These are phyloP conservation scores for Chrysanthemum makinoi DNA, from an alignment of 129 eudicot genomes.

Conservation along the genomic window DNA sequence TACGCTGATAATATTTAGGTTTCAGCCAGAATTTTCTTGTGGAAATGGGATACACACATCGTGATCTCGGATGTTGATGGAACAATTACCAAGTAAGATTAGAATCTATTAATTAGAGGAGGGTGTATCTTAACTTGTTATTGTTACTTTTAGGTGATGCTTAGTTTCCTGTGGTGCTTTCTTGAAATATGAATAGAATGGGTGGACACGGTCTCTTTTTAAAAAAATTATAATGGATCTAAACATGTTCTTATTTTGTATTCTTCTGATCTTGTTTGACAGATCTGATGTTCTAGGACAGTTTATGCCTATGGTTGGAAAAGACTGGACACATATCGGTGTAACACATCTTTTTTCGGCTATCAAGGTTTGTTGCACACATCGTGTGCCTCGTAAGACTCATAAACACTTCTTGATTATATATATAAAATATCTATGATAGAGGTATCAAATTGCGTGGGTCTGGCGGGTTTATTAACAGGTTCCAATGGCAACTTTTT, in stretches of 20 bases:
- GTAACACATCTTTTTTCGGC: slow-evolving; percentile 96
- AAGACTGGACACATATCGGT: slow-evolving; percentile 98
- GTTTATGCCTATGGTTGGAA: slow-evolving; percentile 97
- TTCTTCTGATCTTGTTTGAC: slow-evolving; percentile 23
- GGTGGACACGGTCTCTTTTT: neutral
- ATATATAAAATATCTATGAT: too few species aligned
- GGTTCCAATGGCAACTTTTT: neutral
- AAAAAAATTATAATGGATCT: neutral
- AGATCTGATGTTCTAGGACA: slow-evolving; percentile 99
- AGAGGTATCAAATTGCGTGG: neutral
- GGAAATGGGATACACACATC: slow-evolving; percentile 87
- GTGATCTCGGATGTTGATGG: slow-evolving; percentile 99
- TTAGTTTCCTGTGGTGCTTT: neutral
- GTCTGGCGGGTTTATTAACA: neutral
- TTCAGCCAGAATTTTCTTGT: slow-evolving; percentile 83
- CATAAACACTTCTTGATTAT: slow-evolving; percentile 2
- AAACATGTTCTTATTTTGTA: neutral
- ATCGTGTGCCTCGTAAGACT: slow-evolving; percentile 9
- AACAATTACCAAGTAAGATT: slow-evolving; percentile 82
- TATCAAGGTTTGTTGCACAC: slow-evolving; percentile 64
- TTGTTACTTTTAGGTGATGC: neutral
- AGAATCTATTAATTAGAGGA: neutral
- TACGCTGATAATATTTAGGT: slow-evolving; percentile 50
- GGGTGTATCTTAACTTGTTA: neutral
- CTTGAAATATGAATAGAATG: neutral